phyloP scores from a whole-genome alignment of 164 flowering plant species.

The Tetracentron sinense region DNA sequence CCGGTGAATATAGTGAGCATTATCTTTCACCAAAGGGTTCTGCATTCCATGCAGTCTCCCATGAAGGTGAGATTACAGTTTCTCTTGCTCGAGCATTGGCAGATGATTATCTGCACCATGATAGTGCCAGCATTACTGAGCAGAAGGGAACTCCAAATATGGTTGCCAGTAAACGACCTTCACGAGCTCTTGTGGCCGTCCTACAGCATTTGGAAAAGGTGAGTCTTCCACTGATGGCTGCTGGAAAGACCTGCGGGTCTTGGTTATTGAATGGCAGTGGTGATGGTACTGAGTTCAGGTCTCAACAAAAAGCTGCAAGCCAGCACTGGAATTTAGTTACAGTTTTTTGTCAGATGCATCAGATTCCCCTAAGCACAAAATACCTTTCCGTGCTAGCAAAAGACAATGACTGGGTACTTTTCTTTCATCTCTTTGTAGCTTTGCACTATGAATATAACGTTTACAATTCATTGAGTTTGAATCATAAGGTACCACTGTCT shows the following conservation, averaged over 20 bases:
- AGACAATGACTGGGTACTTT: slow-evolving; percentile 94
- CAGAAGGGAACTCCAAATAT: slow-evolving; percentile 22
- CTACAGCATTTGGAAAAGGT: slow-evolving; percentile 87
- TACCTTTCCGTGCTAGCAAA: slow-evolving; percentile 82
- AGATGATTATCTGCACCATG: slow-evolving; percentile 62
- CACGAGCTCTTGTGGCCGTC: slow-evolving; percentile 59
- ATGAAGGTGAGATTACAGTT: slow-evolving; percentile 53
- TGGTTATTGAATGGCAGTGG: slow-evolving; percentile 80
- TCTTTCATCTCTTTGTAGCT: slow-evolving; percentile 8
- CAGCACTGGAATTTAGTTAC: slow-evolving; percentile 85
- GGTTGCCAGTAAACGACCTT: slow-evolving; percentile 26
- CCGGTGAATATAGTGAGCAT: slow-evolving; percentile 34
- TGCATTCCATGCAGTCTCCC: slow-evolving; percentile 44
- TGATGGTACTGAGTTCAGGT: slow-evolving; percentile 74
- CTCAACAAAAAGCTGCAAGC: slow-evolving; percentile 79
- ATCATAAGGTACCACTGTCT: slow-evolving; percentile 9
- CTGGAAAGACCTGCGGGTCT: slow-evolving; percentile 71
- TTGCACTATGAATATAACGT: background rate
- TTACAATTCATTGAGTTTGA: slow-evolving; percentile 1
- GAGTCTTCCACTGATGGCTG: slow-evolving; percentile 60
- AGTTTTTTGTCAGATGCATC: slow-evolving; percentile 82
- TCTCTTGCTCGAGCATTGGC: slow-evolving; percentile 90
- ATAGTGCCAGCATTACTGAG: slow-evolving; percentile 21
- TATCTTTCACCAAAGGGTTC: slow-evolving; percentile 47
- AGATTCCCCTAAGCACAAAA: slow-evolving; percentile 78